Conservation (phyloP, 1,284 basidiomycete genomes). For the Microbotryomycetes sp. region DNA sequence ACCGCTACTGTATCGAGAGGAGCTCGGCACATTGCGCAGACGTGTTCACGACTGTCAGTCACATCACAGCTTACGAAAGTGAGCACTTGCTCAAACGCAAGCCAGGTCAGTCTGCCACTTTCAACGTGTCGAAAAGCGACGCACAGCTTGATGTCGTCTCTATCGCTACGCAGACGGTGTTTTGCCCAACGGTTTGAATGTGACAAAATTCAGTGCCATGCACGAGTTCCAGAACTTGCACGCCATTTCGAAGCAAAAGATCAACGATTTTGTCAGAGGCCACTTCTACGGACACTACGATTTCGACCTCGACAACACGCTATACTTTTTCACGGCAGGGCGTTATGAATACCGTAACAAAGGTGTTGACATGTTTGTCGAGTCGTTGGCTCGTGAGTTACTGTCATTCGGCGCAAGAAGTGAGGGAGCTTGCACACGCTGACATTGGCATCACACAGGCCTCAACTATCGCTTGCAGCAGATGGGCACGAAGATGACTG, state of each 20-base stretch:
- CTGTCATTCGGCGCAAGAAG: not conserved
- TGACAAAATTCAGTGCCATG: conserved; percentile 92
- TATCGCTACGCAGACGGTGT: conserved; percentile 61
- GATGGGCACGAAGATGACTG: conserved; percentile 68
- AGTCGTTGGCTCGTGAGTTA: conserved; percentile 73
- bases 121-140: too few relatives aligned
- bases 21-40: conserved; percentile 91
- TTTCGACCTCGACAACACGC: conserved; percentile 65
- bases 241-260: conserved; percentile 85
- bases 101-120: conserved; percentile 51
- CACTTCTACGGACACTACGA: conserved; percentile 94
- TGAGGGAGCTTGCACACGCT: not conserved
- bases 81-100: conserved; percentile 96
- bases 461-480: conserved; percentile 84
- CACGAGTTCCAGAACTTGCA: conserved; percentile 95
- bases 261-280: conserved; percentile 93
- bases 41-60: conserved; percentile 95
- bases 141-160: conserved; percentile 10
- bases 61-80: conserved; percentile 94
- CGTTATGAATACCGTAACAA: conserved; percentile 99
- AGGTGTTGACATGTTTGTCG: conserved; percentile 99
- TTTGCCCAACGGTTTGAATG: conserved; percentile 95
- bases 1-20: conserved; percentile 89
- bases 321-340: conserved; percentile 99
- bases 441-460: conserved; percentile 36